Evolutionary conservation across 371 early-diverging fungal genomes (phyloP).

Genomic region (Nosema granulosis): DNA sequence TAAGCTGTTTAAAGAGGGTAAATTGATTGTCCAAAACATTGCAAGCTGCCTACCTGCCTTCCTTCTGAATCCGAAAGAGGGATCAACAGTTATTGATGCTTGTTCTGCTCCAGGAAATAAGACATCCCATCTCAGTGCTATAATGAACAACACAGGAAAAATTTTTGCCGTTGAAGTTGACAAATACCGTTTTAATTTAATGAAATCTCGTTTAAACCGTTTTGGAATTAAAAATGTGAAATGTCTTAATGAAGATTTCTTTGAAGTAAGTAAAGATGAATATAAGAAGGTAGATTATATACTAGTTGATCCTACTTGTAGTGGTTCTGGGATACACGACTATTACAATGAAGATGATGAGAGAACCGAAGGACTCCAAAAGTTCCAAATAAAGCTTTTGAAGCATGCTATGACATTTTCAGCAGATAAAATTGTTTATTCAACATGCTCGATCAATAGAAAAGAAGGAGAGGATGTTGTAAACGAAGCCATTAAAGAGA

Average conservation of each 20-base stretch:
- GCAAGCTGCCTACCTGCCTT: slow-evolving; percentile 81
- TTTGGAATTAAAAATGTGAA: slow-evolving; percentile 77
- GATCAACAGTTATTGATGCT: slow-evolving; percentile 78
- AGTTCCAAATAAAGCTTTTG: slow-evolving; percentile 62
- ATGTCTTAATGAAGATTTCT: slow-evolving; percentile 49
- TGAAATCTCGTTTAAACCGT: slow-evolving; percentile 71
- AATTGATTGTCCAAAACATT: slow-evolving; percentile 63
- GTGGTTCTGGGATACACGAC: slow-evolving; percentile 79
- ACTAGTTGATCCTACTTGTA: slow-evolving; percentile 91
- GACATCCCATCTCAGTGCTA: slow-evolving; percentile 78
- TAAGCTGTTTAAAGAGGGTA: slow-evolving; percentile 42
- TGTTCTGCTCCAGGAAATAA: slow-evolving; percentile 99
- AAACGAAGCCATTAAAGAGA: slow-evolving; percentile 54
- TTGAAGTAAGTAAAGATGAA: slow-evolving; percentile 67
- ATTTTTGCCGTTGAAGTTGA: slow-evolving; percentile 87
- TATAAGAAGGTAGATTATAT: slow-evolving; percentile 73
- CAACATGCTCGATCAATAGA: slow-evolving; percentile 83
- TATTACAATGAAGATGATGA: slow-evolving; percentile 69
- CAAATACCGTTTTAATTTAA: slow-evolving; percentile 72
- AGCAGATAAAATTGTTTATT: slow-evolving; percentile 77
- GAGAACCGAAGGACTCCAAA: slow-evolving; percentile 68
- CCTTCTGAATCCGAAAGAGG: slow-evolving; percentile 73
- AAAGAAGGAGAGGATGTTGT: slow-evolving; percentile 94
- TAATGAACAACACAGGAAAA: slow-evolving; percentile 77
- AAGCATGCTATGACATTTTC: slow-evolving; percentile 69